phyloP scores from a whole-genome alignment of 305 asterid species.

The Ruellia speciosa region DNA sequence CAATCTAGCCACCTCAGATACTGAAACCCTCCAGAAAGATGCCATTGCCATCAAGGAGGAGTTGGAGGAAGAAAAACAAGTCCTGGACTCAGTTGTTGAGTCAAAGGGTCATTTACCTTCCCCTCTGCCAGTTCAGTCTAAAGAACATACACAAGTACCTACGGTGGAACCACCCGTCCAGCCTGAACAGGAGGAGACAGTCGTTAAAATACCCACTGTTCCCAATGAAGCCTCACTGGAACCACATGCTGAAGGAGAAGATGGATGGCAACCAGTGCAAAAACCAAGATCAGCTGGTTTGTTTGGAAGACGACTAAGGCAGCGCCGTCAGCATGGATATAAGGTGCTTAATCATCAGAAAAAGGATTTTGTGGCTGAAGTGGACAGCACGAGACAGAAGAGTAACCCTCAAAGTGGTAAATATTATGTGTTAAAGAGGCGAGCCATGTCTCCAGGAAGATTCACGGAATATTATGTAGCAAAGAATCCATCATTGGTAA shows the following conservation, averaged over 20 bases:
- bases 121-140: slow-evolving; percentile 35
- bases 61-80: slow-evolving; percentile 41
- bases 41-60: slow-evolving; percentile 29
- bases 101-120: slow-evolving; percentile 25
- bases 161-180: slow-evolving; percentile 33
- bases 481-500: slow-evolving; percentile 52
- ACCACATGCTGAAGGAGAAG: slow-evolving; percentile 72
- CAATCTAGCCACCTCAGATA: slow-evolving; percentile 36
- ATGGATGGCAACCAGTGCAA: slow-evolving; percentile 97
- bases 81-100: slow-evolving; percentile 36
- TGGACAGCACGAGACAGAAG: slow-evolving; percentile 49
- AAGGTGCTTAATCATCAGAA: slow-evolving; percentile 62
- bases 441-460: slow-evolving; percentile 57
- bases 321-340: slow-evolving; percentile 50
- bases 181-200: slow-evolving; percentile 36
- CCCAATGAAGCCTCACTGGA: slow-evolving; percentile 45
- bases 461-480: slow-evolving; percentile 73
- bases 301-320: slow-evolving; percentile 65
- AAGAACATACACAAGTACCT: slow-evolving; percentile 33
- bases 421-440: slow-evolving; percentile 63
- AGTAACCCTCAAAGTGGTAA: slow-evolving; percentile 58
- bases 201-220: slow-evolving; percentile 24
- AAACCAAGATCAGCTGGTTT: slow-evolving; percentile 76
- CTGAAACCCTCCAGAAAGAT: slow-evolving; percentile 43
- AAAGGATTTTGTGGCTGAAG: slow-evolving; percentile 59